Base-by-base conservation (phyloP, 148 eudicot species). In the Heliosperma pusillum region DNA sequence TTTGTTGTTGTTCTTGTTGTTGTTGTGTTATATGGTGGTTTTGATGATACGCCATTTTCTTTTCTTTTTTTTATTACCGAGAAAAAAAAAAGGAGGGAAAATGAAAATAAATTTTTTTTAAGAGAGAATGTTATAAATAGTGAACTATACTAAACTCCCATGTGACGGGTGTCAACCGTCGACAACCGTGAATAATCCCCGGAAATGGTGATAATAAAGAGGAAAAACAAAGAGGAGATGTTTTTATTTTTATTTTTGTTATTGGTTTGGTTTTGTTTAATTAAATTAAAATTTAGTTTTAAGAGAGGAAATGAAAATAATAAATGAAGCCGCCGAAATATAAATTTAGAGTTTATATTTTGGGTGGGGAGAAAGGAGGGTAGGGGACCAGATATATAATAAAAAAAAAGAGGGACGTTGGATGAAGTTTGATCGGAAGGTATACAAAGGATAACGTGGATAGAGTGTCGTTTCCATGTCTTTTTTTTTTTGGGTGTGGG, bases 371-470 rank as follows among this genome's bases (percentile, higher is more conserved):
- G n/a, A 16, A 9, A 21, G 58, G 58, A 12, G 59, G 7, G 50
- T n/a, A 60, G 79, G 82, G 85, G 80, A 75, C 82, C 65, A 55
- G 6, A 33, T 44, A 66, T 47, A 24, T 52, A 57, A 73, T 61
- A 66, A 27, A 73, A 67, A 66, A 27, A 76, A n/a, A 22, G 22
- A 52, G 66, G 71, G 75, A 44, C 85, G 85, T 82, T 82, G 75
- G 80, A 82, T 82, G 29, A 59, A 20, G 56, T 45, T 47, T 82
- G 75, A 79, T 82, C 85, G 47, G 62, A 82, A 42, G 85, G 85
- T 73, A 11, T 27, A 76, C 5, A 72, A 11, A 9, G 25, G 64
- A 79, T 77, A 79, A 82, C 85, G 85, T 82, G 85, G 82, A 79
- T 74, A 76, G 21, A 53, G 52, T 73, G 82, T 82, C 82, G 76